Base-by-base conservation (phyloP, 2,329 filamentous ascomycete species). In the Clonostachys sp. region DNA sequence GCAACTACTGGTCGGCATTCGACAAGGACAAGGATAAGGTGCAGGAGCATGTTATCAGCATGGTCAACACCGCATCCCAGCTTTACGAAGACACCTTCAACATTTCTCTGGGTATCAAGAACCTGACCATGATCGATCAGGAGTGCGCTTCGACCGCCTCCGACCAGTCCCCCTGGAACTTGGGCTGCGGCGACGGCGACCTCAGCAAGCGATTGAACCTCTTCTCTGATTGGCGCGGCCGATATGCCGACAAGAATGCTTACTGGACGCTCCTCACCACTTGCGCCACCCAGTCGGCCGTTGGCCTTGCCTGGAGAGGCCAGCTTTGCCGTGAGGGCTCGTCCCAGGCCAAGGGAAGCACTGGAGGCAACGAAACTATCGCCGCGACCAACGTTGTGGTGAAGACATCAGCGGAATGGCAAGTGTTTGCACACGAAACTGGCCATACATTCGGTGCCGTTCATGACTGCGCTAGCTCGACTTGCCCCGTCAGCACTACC, bases 391-490 rank as follows among this genome's bases (percentile, higher is more conserved):
- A 96, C 61, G 89, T 99, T 1, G 90, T 99, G 18, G 84, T 94
- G 24, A 83, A 83, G 53, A 95, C 90, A 0, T 77, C 80, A 18
- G 86, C 83, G 4, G 91, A 96, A 62, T 97, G 92, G 92, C 91
- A 96, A 64, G 87, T 97, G 49, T 89, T 97, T 66, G 92, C 92
- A 33, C 92, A 97, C 63, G 92, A 97, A 67, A 85, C 86, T 4
- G 92, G 91, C 2, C 92, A 97, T 65, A 97, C 91, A 0, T 97
- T 96, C 64, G 92, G 92, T 42, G 94, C 92, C 6, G 90, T 96
- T 10, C 94, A 99, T 66, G 94, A 99, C 67, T 99, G 94, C 66
- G 87, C 82, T 4, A 62, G 72, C 0, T 52, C 66, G n/a, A 78
- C 86, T 3, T 97, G 92, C 62, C 77, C 89, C 50, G 75, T 80